Evolutionary conservation across 331 rosid species (phyloP).

Genomic region (Ulmus americana): DNA sequence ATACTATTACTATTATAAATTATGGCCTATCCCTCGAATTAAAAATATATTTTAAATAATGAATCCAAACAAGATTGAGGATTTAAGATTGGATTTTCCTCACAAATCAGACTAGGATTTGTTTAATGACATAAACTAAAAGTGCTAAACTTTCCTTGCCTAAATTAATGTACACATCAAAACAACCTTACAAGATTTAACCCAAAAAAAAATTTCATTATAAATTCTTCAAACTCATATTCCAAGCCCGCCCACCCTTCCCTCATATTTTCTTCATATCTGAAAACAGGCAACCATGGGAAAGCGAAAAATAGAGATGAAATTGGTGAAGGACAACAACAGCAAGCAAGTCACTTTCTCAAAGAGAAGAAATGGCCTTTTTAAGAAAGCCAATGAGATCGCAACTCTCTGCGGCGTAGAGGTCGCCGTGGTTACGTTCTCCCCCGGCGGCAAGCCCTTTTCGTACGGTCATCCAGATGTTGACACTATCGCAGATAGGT

Average conservation of each 20-base stretch:
- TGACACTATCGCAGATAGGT: constrained; percentile 23
- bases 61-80: too few species aligned
- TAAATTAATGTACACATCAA: background rate
- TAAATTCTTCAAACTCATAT: background rate
- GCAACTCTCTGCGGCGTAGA: constrained; percentile 38
- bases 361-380: constrained; percentile 39
- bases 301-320: constrained; percentile 42
- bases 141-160: background rate
- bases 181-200: background rate
- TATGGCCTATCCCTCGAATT: too few species aligned
- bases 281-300: constrained; percentile 27
- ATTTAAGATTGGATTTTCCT: too few species aligned
- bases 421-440: constrained; percentile 35
- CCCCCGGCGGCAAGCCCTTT: constrained; percentile 46
- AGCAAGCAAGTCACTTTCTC: constrained; percentile 49
- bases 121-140: too few species aligned
- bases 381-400: constrained; percentile 43
- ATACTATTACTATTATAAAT: too few species aligned
- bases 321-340: constrained; percentile 31
- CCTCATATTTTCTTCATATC: background rate
- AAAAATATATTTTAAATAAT: too few species aligned
- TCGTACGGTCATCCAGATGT: constrained; percentile 37
- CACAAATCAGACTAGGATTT: too few species aligned
- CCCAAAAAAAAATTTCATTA: background rate
- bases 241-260: background rate